Base-by-base conservation (phyloP, 2,329 filamentous ascomycete species). In the Trichoderma afroharzianum region DNA sequence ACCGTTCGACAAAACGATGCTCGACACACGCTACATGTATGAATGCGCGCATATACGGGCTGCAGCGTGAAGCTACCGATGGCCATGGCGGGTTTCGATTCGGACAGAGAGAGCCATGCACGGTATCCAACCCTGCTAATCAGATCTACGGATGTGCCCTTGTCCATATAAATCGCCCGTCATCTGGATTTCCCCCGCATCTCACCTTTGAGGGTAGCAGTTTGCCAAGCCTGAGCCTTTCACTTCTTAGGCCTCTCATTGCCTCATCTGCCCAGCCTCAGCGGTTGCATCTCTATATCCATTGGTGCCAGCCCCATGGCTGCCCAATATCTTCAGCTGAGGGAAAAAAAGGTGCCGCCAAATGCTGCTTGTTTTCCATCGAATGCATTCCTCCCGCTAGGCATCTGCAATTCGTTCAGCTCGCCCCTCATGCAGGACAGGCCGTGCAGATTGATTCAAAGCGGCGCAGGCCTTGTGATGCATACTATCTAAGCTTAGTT, bases 401-500 rank as follows among this genome's bases (percentile, higher is more conserved):
- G 30, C 28, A 64, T 64, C 43, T 64, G 43, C 28, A 24, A 11
- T 33, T 18, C 28, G n/a, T 43, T 43, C 64, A 68, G 64, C 63
- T n/a, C 9, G 24, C 33, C 24, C 53, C 64, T 32, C 64, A 59
- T 39, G 57, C 32, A n/a, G 33, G 50, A 15, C 47, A 24, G 55
- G 21, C 26, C 26, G 53, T 36, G 63, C 47, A 66, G 43, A 55
- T 36, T 66, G 21, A 26, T 36, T 14, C 33, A 7, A 55, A 50
- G n/a, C 21, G 3, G 12, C 4, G 9, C 26, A 30, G 26, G 26
- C 53, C 64, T 68, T 58, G 57, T 68, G 66, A 61, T 68, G 55
- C 66, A 61, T 62, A 36, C 28, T n/a, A 28, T 26, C 61, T 68
- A 61, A 68, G 66, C 66, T 68, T 68, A 53, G 39, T 62, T 62